Evolutionary conservation across 169 alveolate species (phyloP).

Genomic region (Neospora caninum): DNA sequence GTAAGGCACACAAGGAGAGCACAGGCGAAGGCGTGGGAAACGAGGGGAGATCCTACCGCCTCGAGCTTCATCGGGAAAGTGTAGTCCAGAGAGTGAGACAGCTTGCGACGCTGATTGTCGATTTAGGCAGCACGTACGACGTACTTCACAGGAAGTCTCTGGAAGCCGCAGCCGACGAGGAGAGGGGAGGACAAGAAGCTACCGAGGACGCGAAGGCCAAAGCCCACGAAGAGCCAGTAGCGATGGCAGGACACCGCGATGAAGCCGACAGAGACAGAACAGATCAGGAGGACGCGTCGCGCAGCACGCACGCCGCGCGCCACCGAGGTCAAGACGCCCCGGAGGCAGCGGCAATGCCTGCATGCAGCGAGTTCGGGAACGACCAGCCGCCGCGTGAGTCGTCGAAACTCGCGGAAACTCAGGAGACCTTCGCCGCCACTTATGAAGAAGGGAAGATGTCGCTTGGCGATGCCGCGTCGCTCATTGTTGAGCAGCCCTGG

Average conservation of each 20-base stretch:
- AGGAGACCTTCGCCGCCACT: neutral
- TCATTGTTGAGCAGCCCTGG: neutral
- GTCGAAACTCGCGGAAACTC: neutral
- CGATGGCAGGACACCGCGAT: neutral
- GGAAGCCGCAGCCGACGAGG: neutral
- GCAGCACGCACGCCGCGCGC: neutral
- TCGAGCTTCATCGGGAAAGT: neutral
- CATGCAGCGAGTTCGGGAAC: neutral
- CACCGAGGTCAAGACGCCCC: neutral
- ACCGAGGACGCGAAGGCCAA: neutral
- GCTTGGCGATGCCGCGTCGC: neutral
- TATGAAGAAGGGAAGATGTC: neutral
- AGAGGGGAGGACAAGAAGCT: neutral
- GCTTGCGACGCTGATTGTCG: neutral
- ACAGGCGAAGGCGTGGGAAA: too few species aligned
- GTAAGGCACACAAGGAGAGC: too few species aligned
- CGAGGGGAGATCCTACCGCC: neutral
- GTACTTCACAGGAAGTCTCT: neutral
- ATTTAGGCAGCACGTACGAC: neutral
- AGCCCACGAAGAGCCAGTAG: neutral
- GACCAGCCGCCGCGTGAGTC: neutral
- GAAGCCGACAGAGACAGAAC: neutral
- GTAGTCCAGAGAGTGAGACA: neutral
- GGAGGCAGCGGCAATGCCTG: neutral
- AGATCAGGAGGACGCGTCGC: neutral